Evolutionary conservation across 2,329 filamentous ascomycete genomes (phyloP).

Genomic region (Lasiodiplodia gonubiensis): DNA sequence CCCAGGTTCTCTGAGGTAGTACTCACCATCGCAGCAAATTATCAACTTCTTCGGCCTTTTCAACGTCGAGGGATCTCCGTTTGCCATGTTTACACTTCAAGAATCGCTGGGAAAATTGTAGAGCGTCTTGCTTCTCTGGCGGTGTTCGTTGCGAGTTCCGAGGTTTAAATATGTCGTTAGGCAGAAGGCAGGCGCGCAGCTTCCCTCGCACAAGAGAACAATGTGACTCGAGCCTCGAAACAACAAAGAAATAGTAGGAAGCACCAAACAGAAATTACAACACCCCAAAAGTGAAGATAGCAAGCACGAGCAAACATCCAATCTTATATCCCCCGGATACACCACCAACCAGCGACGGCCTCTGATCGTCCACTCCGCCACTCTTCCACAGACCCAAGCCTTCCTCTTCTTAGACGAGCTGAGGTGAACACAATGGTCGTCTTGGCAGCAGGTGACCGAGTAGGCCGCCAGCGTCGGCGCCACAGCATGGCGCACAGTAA

Average conservation of each 20-base stretch:
- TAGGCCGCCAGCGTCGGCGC: not conserved
- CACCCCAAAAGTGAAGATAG: no score
- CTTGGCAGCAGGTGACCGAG: not conserved
- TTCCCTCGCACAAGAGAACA: not conserved
- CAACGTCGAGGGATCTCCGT: not conserved
- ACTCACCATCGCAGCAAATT: conserved; percentile 28
- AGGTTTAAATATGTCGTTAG: not conserved
- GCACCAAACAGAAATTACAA: not conserved
- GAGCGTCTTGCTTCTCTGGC: not conserved
- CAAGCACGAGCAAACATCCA: not conserved
- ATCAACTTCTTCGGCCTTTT: conserved; percentile 27
- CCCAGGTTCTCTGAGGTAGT: not conserved
- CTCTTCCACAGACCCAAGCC: not conserved
- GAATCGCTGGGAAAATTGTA: not conserved
- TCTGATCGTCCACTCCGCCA: not conserved
- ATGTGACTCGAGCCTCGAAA: not conserved
- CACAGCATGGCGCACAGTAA: not conserved
- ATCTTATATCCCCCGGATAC: not conserved
- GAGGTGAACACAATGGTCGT: not conserved
- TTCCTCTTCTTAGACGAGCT: not conserved
- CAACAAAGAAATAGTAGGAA: not conserved
- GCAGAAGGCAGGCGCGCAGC: not conserved
- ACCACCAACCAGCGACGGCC: not conserved
- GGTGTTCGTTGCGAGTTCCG: not conserved
- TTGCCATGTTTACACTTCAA: not conserved